Base-by-base conservation (phyloP, 1,139 yeast species). In the Pichia inconspicua region DNA sequence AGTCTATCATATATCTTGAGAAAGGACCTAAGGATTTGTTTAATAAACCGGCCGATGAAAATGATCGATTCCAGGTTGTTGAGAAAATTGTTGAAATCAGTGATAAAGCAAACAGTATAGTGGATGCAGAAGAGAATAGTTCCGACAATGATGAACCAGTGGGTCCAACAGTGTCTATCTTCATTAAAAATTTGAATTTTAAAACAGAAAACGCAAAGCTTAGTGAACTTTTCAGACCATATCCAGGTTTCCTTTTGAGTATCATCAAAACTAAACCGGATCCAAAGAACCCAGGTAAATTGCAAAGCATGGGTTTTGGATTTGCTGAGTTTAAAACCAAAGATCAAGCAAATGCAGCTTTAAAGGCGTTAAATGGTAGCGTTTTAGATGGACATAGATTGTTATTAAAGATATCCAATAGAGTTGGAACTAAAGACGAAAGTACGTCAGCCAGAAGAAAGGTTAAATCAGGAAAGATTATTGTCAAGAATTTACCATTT, bases 401-500 rank as follows among this genome's bases (percentile, higher is more conserved):
- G 47, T 95, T 88, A 67, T 73, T 92, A 70, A 92, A 92, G 68
- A 66, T 92, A 42, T 89, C 97, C 1, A 88, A 84, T 55, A 82
- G 97, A 63, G 72, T 69, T 51, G 71, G 72, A 10, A 54, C 62
- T n/a, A 51, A 58, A 2, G 53, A 60, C 12, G 45, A 58, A 42
- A 46, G 49, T 28, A 41, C 58, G 19, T 41, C 53, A 45, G 30
- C 25, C 60, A 71, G 66, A 48, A 59, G 61, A 44, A 79, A 71
- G 60, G 68, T 64, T 55, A 79, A 71, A 60, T 74, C 77, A 48
- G 79, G 75, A 57, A 92, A 92, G 69, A 83, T 92, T 58, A 84
- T 92, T 66, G 89, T 92, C 67, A 92, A 92, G 81, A 92, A 92
- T 69, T 78, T 92, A 66, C 98, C 99, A 53, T 92, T 92, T 68